Percentiles rank a stretch among this genome's conserved stretches.
phyloP scores from a whole-genome alignment of 192 early-diverging fungal species.

The Lunasporangiospora selenospora region DNA sequence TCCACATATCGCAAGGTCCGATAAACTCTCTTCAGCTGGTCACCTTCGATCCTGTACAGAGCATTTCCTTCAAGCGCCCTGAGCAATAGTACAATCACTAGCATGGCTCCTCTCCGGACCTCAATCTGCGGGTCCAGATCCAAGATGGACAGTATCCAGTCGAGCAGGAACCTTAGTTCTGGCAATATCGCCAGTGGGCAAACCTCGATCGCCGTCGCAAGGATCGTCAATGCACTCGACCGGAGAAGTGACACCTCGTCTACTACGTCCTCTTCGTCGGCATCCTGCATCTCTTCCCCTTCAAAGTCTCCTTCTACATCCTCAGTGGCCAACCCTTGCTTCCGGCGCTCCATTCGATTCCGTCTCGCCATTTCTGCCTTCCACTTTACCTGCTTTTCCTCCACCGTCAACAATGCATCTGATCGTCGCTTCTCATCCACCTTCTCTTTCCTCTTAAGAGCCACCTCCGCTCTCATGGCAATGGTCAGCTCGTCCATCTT shows the following conservation, averaged over 20 bases:
- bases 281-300: slow-evolving; percentile 1
- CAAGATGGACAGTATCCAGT: slow-evolving; percentile 74
- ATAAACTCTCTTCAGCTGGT: slow-evolving; percentile 63
- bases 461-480: slow-evolving; percentile 21
- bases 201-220: slow-evolving; percentile 73
- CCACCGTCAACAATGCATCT: slow-evolving; percentile 25
- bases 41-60: slow-evolving; percentile 60
- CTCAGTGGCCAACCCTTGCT: too few species aligned
- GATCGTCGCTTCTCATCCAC: slow-evolving; percentile 9
- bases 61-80: slow-evolving; percentile 66
- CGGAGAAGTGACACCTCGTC: slow-evolving; percentile 47
- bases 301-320: neutral
- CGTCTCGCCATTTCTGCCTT: slow-evolving; percentile 1
- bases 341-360: too few species aligned
- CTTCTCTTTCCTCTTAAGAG: neutral
- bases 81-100: slow-evolving; percentile 72
- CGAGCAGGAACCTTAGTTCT: slow-evolving; percentile 69
- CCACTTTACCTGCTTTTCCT: slow-evolving; percentile 38
- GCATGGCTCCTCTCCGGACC: slow-evolving; percentile 74
- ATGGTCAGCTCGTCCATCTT: slow-evolving; percentile 10
- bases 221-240: slow-evolving; percentile 71
- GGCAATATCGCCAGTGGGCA: slow-evolving; percentile 72
- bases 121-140: slow-evolving; percentile 66
- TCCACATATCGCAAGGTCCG: slow-evolving; percentile 66
- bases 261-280: slow-evolving; percentile 6